Evolutionary conservation across 768 basidiomycete species (phyloP).

Genomic region (Rhodotorula kratochvilovae): DNA sequence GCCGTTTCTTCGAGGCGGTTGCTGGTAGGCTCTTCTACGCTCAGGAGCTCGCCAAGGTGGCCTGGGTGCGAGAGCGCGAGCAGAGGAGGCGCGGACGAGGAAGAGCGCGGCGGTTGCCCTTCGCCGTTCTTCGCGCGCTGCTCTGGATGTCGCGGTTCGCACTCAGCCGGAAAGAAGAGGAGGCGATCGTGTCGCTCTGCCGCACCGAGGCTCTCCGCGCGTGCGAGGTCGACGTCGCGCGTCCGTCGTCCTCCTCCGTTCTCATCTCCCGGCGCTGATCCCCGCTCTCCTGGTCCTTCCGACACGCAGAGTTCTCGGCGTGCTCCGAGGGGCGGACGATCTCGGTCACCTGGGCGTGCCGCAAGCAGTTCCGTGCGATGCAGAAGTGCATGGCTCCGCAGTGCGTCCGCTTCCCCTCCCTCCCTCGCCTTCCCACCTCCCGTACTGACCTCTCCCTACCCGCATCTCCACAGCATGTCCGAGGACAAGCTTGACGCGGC

Average conservation of each 20-base stretch:
- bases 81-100: not conserved
- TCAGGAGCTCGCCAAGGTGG: too few relatives aligned
- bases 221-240: conserved; percentile 23
- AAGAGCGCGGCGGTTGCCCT: not conserved
- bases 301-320: conserved; percentile 21
- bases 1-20: not conserved
- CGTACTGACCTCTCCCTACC: not conserved
- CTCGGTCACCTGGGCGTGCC: conserved; percentile 34
- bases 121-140: not conserved
- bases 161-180: conserved; percentile 35
- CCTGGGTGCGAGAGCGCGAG: not conserved
- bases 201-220: conserved; percentile 16
- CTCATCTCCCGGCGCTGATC: not conserved
- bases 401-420: conserved; percentile 15
- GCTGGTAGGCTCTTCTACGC: too few relatives aligned
- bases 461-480: conserved; percentile 22
- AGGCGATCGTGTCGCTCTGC: conserved; percentile 23
- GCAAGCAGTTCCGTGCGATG: conserved; percentile 35
- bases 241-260: not conserved
- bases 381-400: conserved; percentile 36
- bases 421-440: not conserved
- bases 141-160: conserved; percentile 27
- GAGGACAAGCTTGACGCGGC: conserved; percentile 33
- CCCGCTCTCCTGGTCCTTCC: not conserved
- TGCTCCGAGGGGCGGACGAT: conserved; percentile 36